These are phyloP conservation scores for Fusarium nisikadoi DNA, from an alignment of 2,329 filamentous ascomycete species.

Conservation along the genomic window DNA sequence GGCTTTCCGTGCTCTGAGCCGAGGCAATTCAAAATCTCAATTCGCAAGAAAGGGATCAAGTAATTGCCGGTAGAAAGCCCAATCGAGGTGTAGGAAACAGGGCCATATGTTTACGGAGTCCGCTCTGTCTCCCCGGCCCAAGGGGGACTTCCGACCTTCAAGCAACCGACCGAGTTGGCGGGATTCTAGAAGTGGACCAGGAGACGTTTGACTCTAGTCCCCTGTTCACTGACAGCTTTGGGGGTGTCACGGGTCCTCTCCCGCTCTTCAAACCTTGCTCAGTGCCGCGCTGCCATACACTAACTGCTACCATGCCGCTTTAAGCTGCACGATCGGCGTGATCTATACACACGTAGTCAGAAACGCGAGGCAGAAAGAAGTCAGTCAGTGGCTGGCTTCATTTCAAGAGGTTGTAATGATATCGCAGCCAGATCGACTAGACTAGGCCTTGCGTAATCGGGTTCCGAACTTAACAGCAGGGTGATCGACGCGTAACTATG, in stretches of 20 bases:
- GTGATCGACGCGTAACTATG: not conserved
- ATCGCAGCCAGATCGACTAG: not conserved
- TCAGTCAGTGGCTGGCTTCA: slow-evolving; percentile 8
- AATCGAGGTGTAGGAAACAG: slow-evolving; percentile 8
- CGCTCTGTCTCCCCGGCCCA: slow-evolving; percentile 35
- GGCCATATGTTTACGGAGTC: slow-evolving; percentile 23
- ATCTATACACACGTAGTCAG: slow-evolving; percentile 1
- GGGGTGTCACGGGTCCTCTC: slow-evolving; percentile 30
- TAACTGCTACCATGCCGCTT: slow-evolving; percentile 22
- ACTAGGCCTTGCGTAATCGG: not conserved
- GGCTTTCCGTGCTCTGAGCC: slow-evolving; percentile 27
- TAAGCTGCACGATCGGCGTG: slow-evolving; percentile 5
- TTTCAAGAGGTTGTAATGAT: not conserved
- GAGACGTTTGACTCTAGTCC: slow-evolving; percentile 2
- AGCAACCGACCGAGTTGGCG: slow-evolving; percentile 41
- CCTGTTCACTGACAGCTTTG: slow-evolving; percentile 16
- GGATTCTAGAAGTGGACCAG: slow-evolving; percentile 36
- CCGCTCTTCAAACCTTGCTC: slow-evolving; percentile 10
- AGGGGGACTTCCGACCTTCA: slow-evolving; percentile 31
- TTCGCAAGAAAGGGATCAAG: slow-evolving; percentile 24
- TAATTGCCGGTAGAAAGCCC: slow-evolving; percentile 12
- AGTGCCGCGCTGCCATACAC: slow-evolving; percentile 23
- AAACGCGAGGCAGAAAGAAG: slow-evolving; percentile 9
- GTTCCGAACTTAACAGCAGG: not conserved
- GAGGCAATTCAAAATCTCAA: slow-evolving; percentile 32